Percentiles rank a stretch among this genome's conserved stretches.
These are phyloP conservation scores for Periconia macrospinosa DNA, from an alignment of 2,329 filamentous ascomycete genomes.

Conservation along the genomic window DNA sequence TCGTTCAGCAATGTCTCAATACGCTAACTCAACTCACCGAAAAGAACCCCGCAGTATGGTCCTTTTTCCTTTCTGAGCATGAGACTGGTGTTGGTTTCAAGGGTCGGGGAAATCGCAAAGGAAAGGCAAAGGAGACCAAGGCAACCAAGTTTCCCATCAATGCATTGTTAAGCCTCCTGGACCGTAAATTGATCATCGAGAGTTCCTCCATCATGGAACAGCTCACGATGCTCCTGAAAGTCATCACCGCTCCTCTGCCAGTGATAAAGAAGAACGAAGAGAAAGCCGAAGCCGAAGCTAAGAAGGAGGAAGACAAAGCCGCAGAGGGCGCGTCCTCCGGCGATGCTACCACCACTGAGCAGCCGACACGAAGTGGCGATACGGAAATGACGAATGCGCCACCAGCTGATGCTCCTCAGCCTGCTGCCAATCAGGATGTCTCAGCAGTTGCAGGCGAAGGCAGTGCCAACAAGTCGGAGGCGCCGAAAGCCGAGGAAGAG, in stretches of 20 bases:
- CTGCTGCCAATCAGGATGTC: background rate
- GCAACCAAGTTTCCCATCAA: constrained; percentile 90
- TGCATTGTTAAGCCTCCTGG: constrained; percentile 81
- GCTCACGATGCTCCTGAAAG: constrained; percentile 81
- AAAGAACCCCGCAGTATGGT: constrained; percentile 83
- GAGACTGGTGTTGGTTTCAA: constrained; percentile 79
- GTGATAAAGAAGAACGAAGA: constrained; percentile 78
- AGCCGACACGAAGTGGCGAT: constrained; percentile 15
- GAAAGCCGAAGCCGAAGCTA: constrained; percentile 53
- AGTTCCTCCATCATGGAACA: constrained; percentile 97
- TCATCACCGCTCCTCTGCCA: constrained; percentile 84
- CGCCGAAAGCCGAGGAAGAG: constrained; percentile 51
- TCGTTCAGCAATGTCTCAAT: constrained; percentile 92
- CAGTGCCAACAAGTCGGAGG: constrained; percentile 35
- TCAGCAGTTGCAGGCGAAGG: constrained; percentile 15
- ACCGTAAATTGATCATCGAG: constrained; percentile 94
- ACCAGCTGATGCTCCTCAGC: constrained; percentile 37
- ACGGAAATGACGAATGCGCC: constrained; percentile 38
- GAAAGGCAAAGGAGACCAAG: constrained; percentile 83
- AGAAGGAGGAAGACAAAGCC: constrained; percentile 33
- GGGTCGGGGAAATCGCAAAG: constrained; percentile 75
- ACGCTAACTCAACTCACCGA: constrained; percentile 81
- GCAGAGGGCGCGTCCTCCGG: constrained; percentile 23
- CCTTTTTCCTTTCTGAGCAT: constrained; percentile 92
- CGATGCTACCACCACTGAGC: constrained; percentile 15